Evolutionary conservation across 805 yeast genomes (phyloP).

Genomic region (Suhomyces tanzawaensis): DNA sequence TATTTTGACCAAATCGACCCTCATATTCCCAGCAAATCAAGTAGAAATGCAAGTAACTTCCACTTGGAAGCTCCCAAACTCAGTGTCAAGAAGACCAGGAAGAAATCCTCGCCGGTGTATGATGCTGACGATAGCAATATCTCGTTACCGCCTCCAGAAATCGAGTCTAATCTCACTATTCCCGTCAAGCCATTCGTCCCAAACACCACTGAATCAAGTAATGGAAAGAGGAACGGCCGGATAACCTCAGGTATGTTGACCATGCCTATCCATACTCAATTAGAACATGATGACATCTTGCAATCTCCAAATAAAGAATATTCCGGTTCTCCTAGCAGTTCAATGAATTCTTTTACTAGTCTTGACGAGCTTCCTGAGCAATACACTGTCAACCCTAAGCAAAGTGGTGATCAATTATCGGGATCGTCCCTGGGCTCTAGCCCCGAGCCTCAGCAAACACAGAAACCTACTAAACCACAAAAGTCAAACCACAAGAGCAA

Average conservation of each 20-base stretch:
- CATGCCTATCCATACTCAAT: slow-evolving; percentile 30
- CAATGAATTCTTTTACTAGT: not conserved
- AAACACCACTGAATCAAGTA: slow-evolving; percentile 1
- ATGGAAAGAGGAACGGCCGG: slow-evolving; percentile 3
- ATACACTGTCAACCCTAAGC: not conserved
- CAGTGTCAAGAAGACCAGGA: slow-evolving; percentile 1
- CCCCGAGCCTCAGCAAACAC: no score
- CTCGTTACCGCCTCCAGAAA: slow-evolving; percentile 38
- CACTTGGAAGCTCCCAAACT: slow-evolving; percentile 7
- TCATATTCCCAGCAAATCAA: slow-evolving; percentile 21
- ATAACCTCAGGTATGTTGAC: slow-evolving; percentile 44
- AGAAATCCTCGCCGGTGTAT: slow-evolving; percentile 4
- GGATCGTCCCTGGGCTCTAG: no score
- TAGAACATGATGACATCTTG: slow-evolving; percentile 19
- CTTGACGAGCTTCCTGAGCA: not conserved
- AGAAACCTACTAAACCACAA: no score
- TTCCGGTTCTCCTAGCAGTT: not conserved
- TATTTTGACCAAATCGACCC: slow-evolving; percentile 24
- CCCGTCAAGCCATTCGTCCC: slow-evolving; percentile 26
- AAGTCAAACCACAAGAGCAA: no score
- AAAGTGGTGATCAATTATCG: no score
- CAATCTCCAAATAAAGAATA: not conserved
- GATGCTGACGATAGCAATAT: slow-evolving; percentile 20
- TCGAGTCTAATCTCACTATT: slow-evolving; percentile 17
- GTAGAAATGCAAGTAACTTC: slow-evolving; percentile 1